Evolutionary conservation across 2,329 filamentous ascomycete genomes (phyloP), one percentile per base, ranked within the genome.

Genomic region (Diplocarpon rosae): DNA sequence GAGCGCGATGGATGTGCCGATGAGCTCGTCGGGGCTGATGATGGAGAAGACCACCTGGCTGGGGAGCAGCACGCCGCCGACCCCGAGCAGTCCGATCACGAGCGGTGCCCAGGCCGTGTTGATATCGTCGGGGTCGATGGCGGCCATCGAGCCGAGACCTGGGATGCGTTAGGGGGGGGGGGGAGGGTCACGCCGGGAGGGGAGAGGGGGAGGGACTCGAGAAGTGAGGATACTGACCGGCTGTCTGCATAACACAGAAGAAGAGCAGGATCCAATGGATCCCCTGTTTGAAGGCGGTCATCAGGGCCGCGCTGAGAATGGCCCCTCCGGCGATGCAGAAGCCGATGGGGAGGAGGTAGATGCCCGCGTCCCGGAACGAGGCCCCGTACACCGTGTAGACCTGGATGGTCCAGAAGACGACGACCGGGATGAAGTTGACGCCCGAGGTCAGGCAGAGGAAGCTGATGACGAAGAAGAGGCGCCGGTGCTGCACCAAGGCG

Each of bases 41-140:
- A 84, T 83, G 9, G 77, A 79, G 6, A 76, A 76, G 46, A 84
- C 80, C 52, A 83, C 80, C 1, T 75, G 78, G 1, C 76, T 30
- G 81, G 80, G 80, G 5, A 85, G 75, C 13, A 83, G 73, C 40
- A 84, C 79, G 1, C 76, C 80, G 6, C 80, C 80, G 4, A 83
- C 76, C 6, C 80, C 80, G 2, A 83, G 60, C 4, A 76, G 73
- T 1, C 78, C 76, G 4, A 83, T 57, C 12, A 75, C 64, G n/a
- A 83, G 65, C 20, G 82, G 62, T 12, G 67, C 71, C 64, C 73
- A 80, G 13, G 79, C 62, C 14, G 66, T 62, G 47, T 66, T 52
- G 41, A 78, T 65, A 53, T 79, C 80, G 59, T 77, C 66, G 3
- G 64, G 59, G 2, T 62, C 62, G 0, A 69, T 71, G 16, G 70